A percentile compares a stretch with the other conserved stretches of the same genome.
These are phyloP conservation scores for Globisporangium nagaii DNA, from an alignment of 352 stramenopile genomes.

Conservation along the genomic window DNA sequence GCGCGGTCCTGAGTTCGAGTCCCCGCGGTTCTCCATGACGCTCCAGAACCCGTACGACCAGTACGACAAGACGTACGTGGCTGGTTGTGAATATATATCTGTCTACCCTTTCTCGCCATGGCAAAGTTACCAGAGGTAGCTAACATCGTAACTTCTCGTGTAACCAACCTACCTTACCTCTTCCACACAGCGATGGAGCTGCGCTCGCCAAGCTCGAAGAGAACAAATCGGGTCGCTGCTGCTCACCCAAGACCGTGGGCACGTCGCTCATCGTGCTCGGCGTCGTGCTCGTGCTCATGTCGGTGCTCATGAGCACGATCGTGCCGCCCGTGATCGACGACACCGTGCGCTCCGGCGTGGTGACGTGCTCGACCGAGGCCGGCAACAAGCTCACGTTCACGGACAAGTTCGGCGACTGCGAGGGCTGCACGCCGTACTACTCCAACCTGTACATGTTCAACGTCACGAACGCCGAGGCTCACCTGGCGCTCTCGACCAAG, in stretches of 20 bases:
- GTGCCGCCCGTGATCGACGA: slow-evolving; percentile 47
- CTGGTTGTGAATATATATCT: background rate
- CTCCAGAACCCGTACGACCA: slow-evolving; percentile 11
- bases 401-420: slow-evolving; percentile 66
- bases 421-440: slow-evolving; percentile 76
- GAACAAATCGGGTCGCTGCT: slow-evolving; percentile 16
- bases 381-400: slow-evolving; percentile 36
- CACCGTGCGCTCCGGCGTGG: slow-evolving; percentile 29
- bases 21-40: slow-evolving; percentile 13
- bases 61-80: slow-evolving; percentile 6
- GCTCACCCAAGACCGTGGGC: slow-evolving; percentile 31
- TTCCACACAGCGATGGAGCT: background rate
- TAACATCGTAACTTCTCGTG: too few relatives aligned
- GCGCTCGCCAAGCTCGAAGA: slow-evolving; percentile 15
- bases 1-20: slow-evolving; percentile 5
- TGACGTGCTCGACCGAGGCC: slow-evolving; percentile 33
- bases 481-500: slow-evolving; percentile 40
- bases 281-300: slow-evolving; percentile 27
- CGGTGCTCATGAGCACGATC: slow-evolving; percentile 47
- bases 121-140: too few relatives aligned
- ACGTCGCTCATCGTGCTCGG: slow-evolving; percentile 24
- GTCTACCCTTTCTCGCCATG: background rate
- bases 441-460: slow-evolving; percentile 64
- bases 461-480: slow-evolving; percentile 65
- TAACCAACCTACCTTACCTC: background rate